Evolutionary conservation across 768 basidiomycete genomes (phyloP).

Genomic region (Hericium coralloides): DNA sequence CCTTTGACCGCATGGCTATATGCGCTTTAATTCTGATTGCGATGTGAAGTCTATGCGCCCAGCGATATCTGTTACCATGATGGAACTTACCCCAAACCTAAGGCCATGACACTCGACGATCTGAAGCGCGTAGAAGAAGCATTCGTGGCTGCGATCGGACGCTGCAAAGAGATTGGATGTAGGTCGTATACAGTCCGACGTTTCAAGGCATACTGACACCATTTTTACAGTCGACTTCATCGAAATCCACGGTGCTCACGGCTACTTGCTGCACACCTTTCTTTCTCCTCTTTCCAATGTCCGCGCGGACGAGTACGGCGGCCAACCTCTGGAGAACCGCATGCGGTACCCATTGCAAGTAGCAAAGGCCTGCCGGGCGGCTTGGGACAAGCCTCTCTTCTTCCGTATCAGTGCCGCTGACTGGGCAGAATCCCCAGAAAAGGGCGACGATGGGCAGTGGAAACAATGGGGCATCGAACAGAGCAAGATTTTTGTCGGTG

Average conservation of each 20-base stretch:
- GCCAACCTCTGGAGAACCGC: conserved; percentile 58
- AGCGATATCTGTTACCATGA: conserved; percentile 46
- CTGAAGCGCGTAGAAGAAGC: conserved; percentile 51
- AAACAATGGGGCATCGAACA: conserved; percentile 75
- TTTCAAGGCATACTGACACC: too few species aligned
- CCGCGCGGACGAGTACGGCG: conserved; percentile 66
- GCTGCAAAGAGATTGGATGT: conserved; percentile 58
- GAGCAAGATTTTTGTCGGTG: conserved; percentile 46
- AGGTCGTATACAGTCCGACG: conserved; percentile 14
- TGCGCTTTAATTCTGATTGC: background rate
- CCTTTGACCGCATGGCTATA: background rate
- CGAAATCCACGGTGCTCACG: conserved; percentile 68
- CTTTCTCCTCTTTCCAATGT: conserved; percentile 67
- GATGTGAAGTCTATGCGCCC: conserved; percentile 49
- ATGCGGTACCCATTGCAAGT: conserved; percentile 58
- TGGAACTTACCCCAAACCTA: conserved; percentile 43
- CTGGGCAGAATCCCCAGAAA: conserved; percentile 46
- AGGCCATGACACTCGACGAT: conserved; percentile 45
- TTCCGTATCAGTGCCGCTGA: conserved; percentile 48
- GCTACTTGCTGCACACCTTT: conserved; percentile 60
- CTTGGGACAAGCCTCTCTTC: conserved; percentile 68
- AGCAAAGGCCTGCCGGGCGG: conserved; percentile 39
- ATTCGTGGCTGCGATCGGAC: conserved; percentile 43
- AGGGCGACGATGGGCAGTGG: conserved; percentile 44
- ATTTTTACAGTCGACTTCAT: conserved; percentile 49